Conservation (phyloP, 2,329 filamentous ascomycete genomes). For the Colletotrichum tabaci region DNA sequence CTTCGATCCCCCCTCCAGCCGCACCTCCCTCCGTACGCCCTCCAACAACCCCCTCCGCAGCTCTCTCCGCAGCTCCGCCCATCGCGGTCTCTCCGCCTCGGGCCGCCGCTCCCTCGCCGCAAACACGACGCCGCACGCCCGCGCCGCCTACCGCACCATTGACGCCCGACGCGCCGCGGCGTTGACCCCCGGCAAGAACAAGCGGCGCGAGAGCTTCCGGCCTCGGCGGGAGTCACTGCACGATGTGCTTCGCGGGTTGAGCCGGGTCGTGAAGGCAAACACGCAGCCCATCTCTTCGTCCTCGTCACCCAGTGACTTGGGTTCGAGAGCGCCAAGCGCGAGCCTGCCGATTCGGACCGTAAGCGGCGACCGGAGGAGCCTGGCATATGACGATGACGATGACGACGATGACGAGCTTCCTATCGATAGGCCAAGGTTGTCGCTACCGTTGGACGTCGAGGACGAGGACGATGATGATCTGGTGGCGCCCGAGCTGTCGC, state of each 20-base stretch:
- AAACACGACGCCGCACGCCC: constrained; percentile 72
- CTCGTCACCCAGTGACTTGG: constrained; percentile 55
- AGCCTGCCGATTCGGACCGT: constrained; percentile 47
- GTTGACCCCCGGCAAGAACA: constrained; percentile 72
- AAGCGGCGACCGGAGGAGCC: constrained; percentile 44
- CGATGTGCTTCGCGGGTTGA: constrained; percentile 68
- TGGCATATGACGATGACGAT: constrained; percentile 45
- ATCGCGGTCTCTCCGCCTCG: constrained; percentile 60
- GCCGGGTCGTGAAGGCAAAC: constrained; percentile 66
- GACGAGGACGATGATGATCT: constrained; percentile 65
- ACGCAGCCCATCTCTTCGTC: constrained; percentile 64
- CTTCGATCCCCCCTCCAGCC: constrained; percentile 35
- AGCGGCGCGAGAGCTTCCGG: constrained; percentile 68
- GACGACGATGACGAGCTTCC: constrained; percentile 65
- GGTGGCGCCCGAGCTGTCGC: constrained; percentile 67
- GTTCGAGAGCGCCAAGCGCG: constrained; percentile 27
- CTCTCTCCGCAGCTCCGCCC: constrained; percentile 43
- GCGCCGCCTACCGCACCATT: constrained; percentile 71
- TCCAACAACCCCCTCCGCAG: constrained; percentile 15
- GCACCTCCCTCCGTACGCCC: constrained; percentile 34
- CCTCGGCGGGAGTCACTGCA: constrained; percentile 70
- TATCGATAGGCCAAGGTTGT: constrained; percentile 67
- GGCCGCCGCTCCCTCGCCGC: constrained; percentile 60
- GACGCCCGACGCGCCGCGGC: constrained; percentile 72
- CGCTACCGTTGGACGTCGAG: constrained; percentile 64